Evolutionary conservation across 495 filamentous ascomycete genomes (phyloP).

Genomic region (Aspergillus incahuasiensis): DNA sequence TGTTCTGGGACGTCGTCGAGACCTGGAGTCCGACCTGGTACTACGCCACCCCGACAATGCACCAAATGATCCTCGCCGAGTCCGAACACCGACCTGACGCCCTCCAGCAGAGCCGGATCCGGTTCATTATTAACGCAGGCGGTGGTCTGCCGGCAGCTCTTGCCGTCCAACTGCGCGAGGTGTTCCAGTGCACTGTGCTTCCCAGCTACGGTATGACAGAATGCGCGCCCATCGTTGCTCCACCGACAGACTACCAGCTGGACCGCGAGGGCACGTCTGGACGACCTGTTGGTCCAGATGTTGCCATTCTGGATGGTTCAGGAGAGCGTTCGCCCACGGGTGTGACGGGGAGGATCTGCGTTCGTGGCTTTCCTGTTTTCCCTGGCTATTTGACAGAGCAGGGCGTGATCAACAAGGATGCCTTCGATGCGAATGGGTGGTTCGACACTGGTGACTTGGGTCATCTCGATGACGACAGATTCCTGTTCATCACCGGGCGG

Average conservation of each 20-base stretch:
- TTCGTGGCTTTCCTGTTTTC: conserved; percentile 2
- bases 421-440: not conserved
- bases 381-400: not conserved
- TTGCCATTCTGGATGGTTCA: conserved; percentile 1
- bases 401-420: not conserved
- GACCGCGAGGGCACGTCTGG: not conserved
- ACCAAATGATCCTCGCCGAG: conserved; percentile 4
- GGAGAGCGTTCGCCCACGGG: not conserved
- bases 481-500: not conserved
- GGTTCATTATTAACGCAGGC: not conserved
- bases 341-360: not conserved
- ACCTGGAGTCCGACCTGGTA: not conserved
- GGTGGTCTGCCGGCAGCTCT: conserved; percentile 1
- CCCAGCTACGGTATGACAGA: conserved; percentile 5
- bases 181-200: not conserved
- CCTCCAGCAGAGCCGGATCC: not conserved
- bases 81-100: not conserved
- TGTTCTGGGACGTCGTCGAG: conserved; percentile 2
- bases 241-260: conserved; percentile 2
- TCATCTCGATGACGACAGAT: not conserved
- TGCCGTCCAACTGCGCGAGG: conserved; percentile 1
- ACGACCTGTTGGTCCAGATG: not conserved
- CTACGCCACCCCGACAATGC: conserved; percentile 3
- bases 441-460: conserved; percentile 3
- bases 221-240: not conserved